Conservation (phyloP, 208 protist genomes). For the Wallacemonas rigidus region DNA sequence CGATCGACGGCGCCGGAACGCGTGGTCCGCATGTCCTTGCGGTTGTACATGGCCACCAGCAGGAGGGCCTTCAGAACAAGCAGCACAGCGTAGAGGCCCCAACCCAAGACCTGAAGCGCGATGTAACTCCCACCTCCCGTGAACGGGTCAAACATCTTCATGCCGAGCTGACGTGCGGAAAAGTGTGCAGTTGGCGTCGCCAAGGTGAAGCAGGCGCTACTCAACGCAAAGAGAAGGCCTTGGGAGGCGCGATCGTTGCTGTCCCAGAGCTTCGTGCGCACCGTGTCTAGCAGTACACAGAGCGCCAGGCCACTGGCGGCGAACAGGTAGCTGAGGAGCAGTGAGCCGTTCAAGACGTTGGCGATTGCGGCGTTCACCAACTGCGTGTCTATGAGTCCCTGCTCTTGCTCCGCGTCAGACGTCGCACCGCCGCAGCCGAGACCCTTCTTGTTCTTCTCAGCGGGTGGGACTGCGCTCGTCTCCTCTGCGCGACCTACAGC, state of each 20-base stretch:
- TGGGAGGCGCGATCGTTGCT: conserved; percentile 24
- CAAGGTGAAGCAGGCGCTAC: conserved; percentile 41
- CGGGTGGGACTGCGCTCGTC: not conserved
- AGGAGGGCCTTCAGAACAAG: conserved; percentile 31
- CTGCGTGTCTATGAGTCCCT: not conserved
- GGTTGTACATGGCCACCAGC: conserved; percentile 13
- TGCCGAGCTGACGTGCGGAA: conserved; percentile 64
- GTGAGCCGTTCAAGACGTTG: conserved; percentile 60
- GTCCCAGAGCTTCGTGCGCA: conserved; percentile 32
- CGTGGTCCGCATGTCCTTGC: conserved; percentile 14
- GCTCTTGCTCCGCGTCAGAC: too few relatives aligned
- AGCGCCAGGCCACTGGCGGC: conserved; percentile 52
- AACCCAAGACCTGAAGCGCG: conserved; percentile 75
- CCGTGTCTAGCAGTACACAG: conserved; percentile 60
- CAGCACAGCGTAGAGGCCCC: conserved; percentile 62
- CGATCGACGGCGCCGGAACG: not conserved
- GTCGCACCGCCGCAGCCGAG: not conserved
- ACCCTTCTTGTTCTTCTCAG: not conserved
- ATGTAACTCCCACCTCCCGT: conserved; percentile 61
- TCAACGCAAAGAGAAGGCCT: conserved; percentile 32
- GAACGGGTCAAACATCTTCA: conserved; percentile 63
- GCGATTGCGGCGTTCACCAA: conserved; percentile 1
- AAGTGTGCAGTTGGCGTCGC: conserved; percentile 67
- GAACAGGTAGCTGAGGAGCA: conserved; percentile 60
- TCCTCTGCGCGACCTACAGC: not conserved